Conservation (phyloP, 306 rosid genomes). For the Heteromeles arbutifolia region DNA sequence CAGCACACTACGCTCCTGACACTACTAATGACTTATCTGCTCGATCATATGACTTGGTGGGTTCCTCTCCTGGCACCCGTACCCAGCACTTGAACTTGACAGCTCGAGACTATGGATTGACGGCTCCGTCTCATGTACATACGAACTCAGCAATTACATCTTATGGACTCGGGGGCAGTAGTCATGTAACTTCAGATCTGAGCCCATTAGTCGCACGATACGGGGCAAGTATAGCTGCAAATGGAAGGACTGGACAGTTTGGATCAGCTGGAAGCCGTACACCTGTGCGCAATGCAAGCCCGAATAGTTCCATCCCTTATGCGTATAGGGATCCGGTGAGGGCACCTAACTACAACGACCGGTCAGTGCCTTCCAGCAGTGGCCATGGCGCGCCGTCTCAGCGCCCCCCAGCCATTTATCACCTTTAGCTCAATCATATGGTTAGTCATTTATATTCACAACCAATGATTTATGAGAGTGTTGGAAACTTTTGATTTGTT, state of each 20-base stretch:
- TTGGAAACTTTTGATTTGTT: too few relatives aligned
- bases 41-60: neutral
- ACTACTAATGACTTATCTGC: neutral
- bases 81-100: neutral
- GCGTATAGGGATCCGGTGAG: conserved; percentile 5
- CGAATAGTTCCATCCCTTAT: conserved; percentile 4
- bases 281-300: neutral
- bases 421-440: conserved; percentile 7
- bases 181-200: neutral
- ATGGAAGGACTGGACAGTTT: conserved; percentile 17
- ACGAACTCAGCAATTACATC: neutral
- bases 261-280: conserved; percentile 12
- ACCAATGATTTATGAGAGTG: too few relatives aligned
- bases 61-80: conserved; percentile 11
- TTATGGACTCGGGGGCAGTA: neutral
- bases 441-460: neutral
- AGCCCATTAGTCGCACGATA: conserved; percentile 6
- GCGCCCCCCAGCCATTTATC: conserved; percentile 9
- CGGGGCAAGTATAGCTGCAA: conserved; percentile 4
- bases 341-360: conserved; percentile 3
- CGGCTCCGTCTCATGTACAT: neutral
- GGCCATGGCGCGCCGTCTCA: conserved; percentile 15
- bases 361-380: conserved; percentile 3
- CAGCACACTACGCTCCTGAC: neutral
- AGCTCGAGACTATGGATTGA: conserved; percentile 6